phyloP scores from a whole-genome alignment of 805 yeast species.

The Saccharomycopsis sp. region DNA sequence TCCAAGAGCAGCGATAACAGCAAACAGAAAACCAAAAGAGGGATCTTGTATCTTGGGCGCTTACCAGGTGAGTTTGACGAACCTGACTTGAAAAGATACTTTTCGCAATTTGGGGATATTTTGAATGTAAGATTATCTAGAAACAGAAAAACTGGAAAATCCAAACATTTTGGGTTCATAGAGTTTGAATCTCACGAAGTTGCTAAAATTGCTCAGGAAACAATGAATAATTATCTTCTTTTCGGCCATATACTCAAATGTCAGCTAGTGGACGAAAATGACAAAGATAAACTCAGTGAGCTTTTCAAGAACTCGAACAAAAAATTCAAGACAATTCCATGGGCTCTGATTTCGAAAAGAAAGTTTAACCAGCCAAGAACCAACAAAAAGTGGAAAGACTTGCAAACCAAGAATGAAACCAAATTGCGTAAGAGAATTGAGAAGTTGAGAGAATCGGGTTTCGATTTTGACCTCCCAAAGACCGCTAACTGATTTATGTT shows the following conservation, averaged over 20 bases:
- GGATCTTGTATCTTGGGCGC: conserved; percentile 84
- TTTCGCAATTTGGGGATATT: conserved; percentile 85
- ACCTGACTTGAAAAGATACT: conserved; percentile 64
- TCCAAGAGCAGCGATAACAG: conserved; percentile 24
- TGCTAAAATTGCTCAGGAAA: conserved; percentile 84
- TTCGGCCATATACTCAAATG: conserved; percentile 84
- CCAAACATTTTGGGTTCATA: conserved; percentile 87
- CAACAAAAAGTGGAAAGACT: conserved; percentile 47
- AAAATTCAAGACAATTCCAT: conserved; percentile 52
- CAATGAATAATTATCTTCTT: conserved; percentile 90
- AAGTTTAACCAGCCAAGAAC: conserved; percentile 53
- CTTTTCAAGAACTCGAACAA: conserved; percentile 52
- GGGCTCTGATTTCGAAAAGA: conserved; percentile 46
- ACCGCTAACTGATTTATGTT: not conserved
- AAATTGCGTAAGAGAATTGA: conserved; percentile 39
- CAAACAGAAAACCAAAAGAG: conserved; percentile 35
- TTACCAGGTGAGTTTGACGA: conserved; percentile 92
- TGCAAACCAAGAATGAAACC: conserved; percentile 40
- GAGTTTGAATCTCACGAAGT: conserved; percentile 72
- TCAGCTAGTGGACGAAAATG: conserved; percentile 41
- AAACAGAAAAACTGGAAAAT: conserved; percentile 82
- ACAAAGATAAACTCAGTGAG: conserved; percentile 32
- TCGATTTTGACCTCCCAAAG: conserved; percentile 36
- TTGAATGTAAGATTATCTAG: conserved; percentile 74
- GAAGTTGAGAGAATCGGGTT: conserved; percentile 50